phyloP scores from a whole-genome alignment of 2,329 filamentous ascomycete genomes.

The Dothistroma pini region DNA sequence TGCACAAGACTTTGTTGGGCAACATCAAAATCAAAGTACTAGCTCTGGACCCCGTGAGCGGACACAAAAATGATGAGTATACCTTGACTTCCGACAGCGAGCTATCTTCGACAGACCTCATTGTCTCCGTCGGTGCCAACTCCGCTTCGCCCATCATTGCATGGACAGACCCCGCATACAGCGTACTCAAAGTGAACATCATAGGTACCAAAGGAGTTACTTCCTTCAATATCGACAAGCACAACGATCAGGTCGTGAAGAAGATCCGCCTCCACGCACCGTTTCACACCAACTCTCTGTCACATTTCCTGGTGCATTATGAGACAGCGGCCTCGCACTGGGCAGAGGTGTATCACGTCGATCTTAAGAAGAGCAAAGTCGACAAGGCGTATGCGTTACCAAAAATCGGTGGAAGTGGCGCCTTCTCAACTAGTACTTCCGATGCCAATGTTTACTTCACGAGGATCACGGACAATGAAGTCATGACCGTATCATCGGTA shows the following conservation, averaged over 20 bases:
- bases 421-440: constrained; percentile 73
- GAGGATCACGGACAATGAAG: constrained; percentile 70
- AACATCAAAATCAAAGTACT: constrained; percentile 75
- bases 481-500: constrained; percentile 68
- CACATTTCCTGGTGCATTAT: constrained; percentile 84
- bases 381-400: constrained; percentile 79
- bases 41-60: constrained; percentile 68
- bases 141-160: constrained; percentile 70
- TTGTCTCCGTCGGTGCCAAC: constrained; percentile 73
- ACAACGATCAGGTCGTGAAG: constrained; percentile 40
- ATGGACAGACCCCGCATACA: constrained; percentile 64
- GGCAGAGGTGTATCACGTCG: constrained; percentile 81
- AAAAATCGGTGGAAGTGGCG: constrained; percentile 63
- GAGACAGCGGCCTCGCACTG: constrained; percentile 67
- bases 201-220: constrained; percentile 50
- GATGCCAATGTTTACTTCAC: constrained; percentile 87
- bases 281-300: constrained; percentile 63
- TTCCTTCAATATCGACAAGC: constrained; percentile 43
- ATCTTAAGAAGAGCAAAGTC: constrained; percentile 65
- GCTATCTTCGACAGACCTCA: constrained; percentile 59
- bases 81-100: constrained; percentile 71
- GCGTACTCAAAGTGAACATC: constrained; percentile 67
- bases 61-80: constrained; percentile 68
- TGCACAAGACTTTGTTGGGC: constrained; percentile 62
- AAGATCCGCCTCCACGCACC: constrained; percentile 68